phyloP scores from a whole-genome alignment of 441 rosid species.

The Erodium texanum region DNA sequence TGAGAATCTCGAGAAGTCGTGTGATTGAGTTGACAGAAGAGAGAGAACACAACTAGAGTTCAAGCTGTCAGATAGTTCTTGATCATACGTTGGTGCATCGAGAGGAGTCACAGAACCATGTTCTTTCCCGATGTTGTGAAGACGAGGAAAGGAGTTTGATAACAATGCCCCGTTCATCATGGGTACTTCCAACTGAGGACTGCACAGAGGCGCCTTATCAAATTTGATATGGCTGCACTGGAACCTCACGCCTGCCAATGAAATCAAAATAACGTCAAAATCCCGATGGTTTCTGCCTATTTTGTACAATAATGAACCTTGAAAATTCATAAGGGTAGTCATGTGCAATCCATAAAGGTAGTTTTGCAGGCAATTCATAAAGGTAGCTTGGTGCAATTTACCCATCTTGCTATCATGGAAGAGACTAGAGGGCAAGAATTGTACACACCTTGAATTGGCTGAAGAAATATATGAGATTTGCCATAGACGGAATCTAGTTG shows the following conservation, averaged over 20 bases:
- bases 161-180: constrained; percentile 21
- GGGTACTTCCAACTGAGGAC: too few relatives aligned
- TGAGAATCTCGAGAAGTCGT: constrained; percentile 17
- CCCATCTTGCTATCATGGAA: too few relatives aligned
- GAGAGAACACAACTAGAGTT: constrained; percentile 72
- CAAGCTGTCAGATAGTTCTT: constrained; percentile 34
- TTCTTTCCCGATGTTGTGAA: constrained; percentile 24
- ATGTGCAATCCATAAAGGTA: too few relatives aligned
- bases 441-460: constrained; percentile 41
- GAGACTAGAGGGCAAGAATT: neutral
- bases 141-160: constrained; percentile 23
- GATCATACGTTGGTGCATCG: constrained; percentile 29
- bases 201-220: too few relatives aligned
- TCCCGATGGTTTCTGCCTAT: too few relatives aligned
- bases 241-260: neutral
- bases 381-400: too few relatives aligned
- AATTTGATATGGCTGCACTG: constrained; percentile 9
- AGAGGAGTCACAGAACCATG: constrained; percentile 24
- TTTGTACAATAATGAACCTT: too few relatives aligned
- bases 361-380: too few relatives aligned
- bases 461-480: constrained; percentile 35
- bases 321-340: too few relatives aligned
- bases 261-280: neutral
- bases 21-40: constrained; percentile 86
- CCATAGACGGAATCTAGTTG: constrained; percentile 36